A percentile compares a stretch with the other conserved stretches of the same genome.
Evolutionary conservation across 345 rosid species (phyloP).

Genomic region (Aethionema arabicum): DNA sequence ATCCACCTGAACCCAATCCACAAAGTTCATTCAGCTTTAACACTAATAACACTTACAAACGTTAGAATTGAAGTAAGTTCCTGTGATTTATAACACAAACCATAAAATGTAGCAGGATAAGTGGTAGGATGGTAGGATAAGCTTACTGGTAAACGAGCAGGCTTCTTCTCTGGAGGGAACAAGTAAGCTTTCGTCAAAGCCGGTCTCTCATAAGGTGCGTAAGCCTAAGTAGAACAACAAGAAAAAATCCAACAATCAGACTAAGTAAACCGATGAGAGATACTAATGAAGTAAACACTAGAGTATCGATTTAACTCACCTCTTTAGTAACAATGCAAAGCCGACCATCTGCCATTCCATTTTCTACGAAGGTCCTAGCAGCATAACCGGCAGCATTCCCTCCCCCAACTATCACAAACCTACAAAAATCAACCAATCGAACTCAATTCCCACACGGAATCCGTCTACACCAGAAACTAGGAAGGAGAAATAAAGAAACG

Average conservation of each 20-base stretch:
- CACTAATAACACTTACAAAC: no score
- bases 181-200: constrained; percentile 92
- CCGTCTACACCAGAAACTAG: not conserved
- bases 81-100: not conserved
- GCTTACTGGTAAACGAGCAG: constrained; percentile 90
- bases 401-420: constrained; percentile 90
- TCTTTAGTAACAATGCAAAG: constrained; percentile 91
- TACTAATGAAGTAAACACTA: not conserved
- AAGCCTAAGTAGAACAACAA: constrained; percentile 48
- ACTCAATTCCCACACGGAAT: constrained; percentile 2
- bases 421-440: constrained; percentile 18
- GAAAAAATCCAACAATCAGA: not conserved
- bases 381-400: constrained; percentile 99
- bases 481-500: not conserved
- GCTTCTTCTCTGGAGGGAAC: constrained; percentile 89
- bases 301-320: constrained; percentile 41
- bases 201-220: constrained; percentile 95
- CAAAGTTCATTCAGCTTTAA: not conserved
- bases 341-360: constrained; percentile 89
- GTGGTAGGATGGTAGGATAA: constrained; percentile 6
- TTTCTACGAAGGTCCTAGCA: constrained; percentile 89
- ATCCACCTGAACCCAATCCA: not conserved
- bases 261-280: not conserved
- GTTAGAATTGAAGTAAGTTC: not conserved
- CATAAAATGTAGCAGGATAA: not conserved